Conservation (phyloP, 495 filamentous ascomycete species). For the Aspergillus carlsbadensis region DNA sequence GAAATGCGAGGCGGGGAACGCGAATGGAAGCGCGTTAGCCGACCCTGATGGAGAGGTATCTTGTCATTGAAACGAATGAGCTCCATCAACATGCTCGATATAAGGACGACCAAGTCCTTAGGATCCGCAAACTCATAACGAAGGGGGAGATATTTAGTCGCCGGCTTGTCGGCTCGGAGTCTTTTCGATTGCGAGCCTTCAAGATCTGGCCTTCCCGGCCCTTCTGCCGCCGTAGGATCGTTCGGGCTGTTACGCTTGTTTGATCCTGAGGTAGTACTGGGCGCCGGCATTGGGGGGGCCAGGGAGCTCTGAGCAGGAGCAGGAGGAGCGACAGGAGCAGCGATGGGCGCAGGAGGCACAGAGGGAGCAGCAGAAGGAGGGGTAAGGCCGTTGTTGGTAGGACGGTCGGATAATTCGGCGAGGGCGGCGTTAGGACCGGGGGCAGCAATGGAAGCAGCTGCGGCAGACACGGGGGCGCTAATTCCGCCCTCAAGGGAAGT, state of each 20-base stretch:
- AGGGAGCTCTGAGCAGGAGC: constrained; percentile 29
- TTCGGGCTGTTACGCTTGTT: constrained; percentile 42
- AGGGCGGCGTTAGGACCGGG: constrained; percentile 22
- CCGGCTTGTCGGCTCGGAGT: constrained; percentile 50
- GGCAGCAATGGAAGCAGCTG: constrained; percentile 38
- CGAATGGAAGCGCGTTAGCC: constrained; percentile 92
- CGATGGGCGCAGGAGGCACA: constrained; percentile 18
- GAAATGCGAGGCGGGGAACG: constrained; percentile 92
- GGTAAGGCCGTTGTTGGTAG: constrained; percentile 20
- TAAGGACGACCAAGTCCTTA: constrained; percentile 82
- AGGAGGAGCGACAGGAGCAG: constrained; percentile 21
- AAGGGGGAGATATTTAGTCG: constrained; percentile 69
- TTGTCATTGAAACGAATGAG: constrained; percentile 89
- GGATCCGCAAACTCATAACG: constrained; percentile 77
- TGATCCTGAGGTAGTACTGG: constrained; percentile 32
- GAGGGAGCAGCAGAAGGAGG: constrained; percentile 22
- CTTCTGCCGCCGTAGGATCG: constrained; percentile 41
- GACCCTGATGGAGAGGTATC: constrained; percentile 77
- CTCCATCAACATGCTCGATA: constrained; percentile 93
- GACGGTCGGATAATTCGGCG: constrained; percentile 15
- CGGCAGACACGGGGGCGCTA: constrained; percentile 17
- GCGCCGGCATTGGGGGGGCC: constrained; percentile 38
- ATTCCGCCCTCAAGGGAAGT: constrained; percentile 31
- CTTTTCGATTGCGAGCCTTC: constrained; percentile 54
- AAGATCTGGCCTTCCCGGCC: constrained; percentile 47